Base-by-base conservation (phyloP, 2,329 filamentous ascomycete genomes). In the Aureobasidium sp. region DNA sequence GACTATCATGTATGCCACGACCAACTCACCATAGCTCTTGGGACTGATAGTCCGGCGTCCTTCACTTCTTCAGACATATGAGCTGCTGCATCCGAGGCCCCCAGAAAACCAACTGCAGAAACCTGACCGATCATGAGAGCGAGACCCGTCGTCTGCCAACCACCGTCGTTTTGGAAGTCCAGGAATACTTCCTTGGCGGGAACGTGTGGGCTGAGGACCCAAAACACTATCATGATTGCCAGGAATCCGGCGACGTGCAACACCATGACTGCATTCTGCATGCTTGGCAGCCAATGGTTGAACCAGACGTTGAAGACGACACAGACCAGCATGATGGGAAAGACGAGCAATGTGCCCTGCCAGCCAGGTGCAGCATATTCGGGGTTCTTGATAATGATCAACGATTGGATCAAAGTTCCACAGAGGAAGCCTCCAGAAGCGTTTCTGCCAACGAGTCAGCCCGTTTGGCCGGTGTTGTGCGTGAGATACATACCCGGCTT, bases 331-430 rank as follows among this genome's bases (percentile, higher is more conserved):
- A 76, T 75, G 53, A 79, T 73, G 1, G 76, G 76, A 61, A 79
- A 77, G 11, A 79, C 76, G 62, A 80, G 75, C 1, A 81, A 69
- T 0, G 78, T 81, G 14, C 75, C 78, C 42, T 81, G 78, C 78
- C 78, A 82, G 45, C 71, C 72, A 6, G 74, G 71, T 0, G 73
- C 70, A 0, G 65, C 64, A 61, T 80, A 81, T 9, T 71, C 67
- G 0, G 75, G 74, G 49, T 76, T 65, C 40, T 76, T 75, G 63
- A 78, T 72, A 56, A 73, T 70, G 24, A 78, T 75, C 12, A 77
- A 69, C 2, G 74, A 72, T 61, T 81, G 78, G 40, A 81, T 79
- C 45, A 81, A 67, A 0, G 76, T 79, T 6, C 78, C 79, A 0
- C 77, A 76, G 9, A 81, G 71, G 65, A 79, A 81, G 0, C 76